Percentiles rank a stretch among this genome's conserved stretches.
Conservation (phyloP, 1,284 basidiomycete genomes). For the Heterobasidion parviporum region DNA sequence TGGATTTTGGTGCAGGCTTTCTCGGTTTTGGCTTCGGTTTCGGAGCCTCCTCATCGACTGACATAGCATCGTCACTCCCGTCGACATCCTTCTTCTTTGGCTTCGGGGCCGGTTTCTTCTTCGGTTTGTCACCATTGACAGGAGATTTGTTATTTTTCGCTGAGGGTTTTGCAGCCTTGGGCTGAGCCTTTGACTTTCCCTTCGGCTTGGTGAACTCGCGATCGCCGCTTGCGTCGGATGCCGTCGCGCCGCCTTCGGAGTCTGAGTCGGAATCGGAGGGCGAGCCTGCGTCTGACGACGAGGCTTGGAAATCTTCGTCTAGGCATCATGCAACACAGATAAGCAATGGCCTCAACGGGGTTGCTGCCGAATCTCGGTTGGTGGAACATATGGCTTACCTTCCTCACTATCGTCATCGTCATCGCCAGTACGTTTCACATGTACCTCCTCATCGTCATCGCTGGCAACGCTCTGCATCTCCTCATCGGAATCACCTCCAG, state of each 20-base stretch:
- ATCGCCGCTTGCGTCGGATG: conserved; percentile 75
- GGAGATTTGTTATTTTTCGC: conserved; percentile 27
- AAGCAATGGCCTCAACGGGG: neutral
- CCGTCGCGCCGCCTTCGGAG: conserved; percentile 69
- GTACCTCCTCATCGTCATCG: conserved; percentile 56
- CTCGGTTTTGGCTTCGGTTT: conserved; percentile 38
- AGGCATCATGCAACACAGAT: neutral
- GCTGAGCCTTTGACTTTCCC: conserved; percentile 24
- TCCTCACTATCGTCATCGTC: conserved; percentile 81
- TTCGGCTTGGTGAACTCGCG: conserved; percentile 48
- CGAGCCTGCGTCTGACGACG: conserved; percentile 77
- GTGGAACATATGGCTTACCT: conserved; percentile 37
- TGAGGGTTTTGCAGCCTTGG: conserved; percentile 28
- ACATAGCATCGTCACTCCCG: conserved; percentile 25
- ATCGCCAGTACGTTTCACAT: conserved; percentile 41
- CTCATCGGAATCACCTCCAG: conserved; percentile 76
- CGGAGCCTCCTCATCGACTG: conserved; percentile 29
- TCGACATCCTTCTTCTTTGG: conserved; percentile 25
- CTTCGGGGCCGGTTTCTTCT: conserved; percentile 25
- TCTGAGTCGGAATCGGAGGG: conserved; percentile 70
- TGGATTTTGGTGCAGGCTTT: conserved; percentile 37
- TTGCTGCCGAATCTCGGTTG: neutral
- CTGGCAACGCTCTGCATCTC: conserved; percentile 77
- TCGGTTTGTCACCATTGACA: conserved; percentile 25
- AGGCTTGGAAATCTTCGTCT: conserved; percentile 88